A percentile compares a stretch with the other conserved stretches of the same genome.
These are phyloP conservation scores for Dioscorea cayenensis DNA, from an alignment of 116 monocot species.

Conservation along the genomic window DNA sequence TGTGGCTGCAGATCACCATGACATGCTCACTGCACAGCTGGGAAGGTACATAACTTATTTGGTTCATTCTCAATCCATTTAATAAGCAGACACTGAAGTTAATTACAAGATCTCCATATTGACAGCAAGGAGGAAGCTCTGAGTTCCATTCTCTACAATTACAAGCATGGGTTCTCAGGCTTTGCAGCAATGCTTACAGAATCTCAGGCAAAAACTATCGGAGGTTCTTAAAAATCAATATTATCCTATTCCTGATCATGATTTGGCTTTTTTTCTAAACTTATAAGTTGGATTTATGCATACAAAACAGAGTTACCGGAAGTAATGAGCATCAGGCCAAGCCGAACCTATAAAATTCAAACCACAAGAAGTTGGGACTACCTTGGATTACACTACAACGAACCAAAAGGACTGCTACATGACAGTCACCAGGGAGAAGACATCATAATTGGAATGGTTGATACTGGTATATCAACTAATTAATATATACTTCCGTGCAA, in stretches of 20 bases:
- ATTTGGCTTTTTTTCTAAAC: neutral
- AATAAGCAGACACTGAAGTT: neutral
- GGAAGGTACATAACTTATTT: conserved; percentile 31
- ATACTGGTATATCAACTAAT: conserved; percentile 11
- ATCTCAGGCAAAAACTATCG: conserved; percentile 31
- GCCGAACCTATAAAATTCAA: conserved; percentile 15
- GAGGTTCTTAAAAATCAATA: conserved; percentile 15
- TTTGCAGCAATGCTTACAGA: conserved; percentile 55
- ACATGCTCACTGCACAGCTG: conserved; percentile 29
- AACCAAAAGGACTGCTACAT: conserved; percentile 16
- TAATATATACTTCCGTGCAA: neutral
- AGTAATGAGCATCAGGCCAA: conserved; percentile 26
- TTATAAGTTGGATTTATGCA: neutral
- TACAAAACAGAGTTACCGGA: conserved; percentile 21
- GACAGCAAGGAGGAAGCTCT: conserved; percentile 35
- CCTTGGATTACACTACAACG: conserved; percentile 18
- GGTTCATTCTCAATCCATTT: neutral
- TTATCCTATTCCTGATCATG: neutral
- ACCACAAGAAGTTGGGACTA: conserved; percentile 49
- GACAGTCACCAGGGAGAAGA: conserved; percentile 21
- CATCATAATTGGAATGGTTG: conserved; percentile 28
- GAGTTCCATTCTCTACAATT: conserved; percentile 36
- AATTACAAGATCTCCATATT: neutral
- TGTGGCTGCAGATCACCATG: conserved; percentile 43
- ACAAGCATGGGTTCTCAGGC: conserved; percentile 66